Evolutionary conservation across 2,329 filamentous ascomycete species (phyloP), one percentile per base, ranked within the genome.

Genomic region (Colletotrichum chlorophyti): DNA sequence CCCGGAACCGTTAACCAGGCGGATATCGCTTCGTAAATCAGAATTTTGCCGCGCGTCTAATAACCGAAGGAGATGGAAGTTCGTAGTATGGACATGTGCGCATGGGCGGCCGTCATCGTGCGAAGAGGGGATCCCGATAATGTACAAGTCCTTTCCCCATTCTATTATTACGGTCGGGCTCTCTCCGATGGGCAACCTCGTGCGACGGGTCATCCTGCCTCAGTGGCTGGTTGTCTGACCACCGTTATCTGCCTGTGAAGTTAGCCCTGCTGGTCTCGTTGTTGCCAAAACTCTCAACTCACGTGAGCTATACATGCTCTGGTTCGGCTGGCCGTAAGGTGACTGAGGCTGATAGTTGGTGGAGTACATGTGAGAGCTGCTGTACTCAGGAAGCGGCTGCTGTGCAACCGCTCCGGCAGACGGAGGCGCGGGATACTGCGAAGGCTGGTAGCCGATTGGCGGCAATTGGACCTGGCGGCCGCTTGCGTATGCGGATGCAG

Each of bases 381-480:
- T 74, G 66, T 88, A 88, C 53, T 88, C 84, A 9, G 82, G 74
- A 4, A 87, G 71, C 12, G 74, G 73, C 65, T 83, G 81, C 63
- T 82, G 79, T 14, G 54, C 38, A 12, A 72, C 69, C 19, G 86
- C 82, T 21, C 76, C 77, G 2, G 76, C 77, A 12, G 80, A 77
- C 1, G 84, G 81, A 14, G 87, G 85, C n/a, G 84, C 81, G 35
- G 87, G 83, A 67, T 92, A 92, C 66, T 89, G 86, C 58, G 79
- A 70, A 26, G 85, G 79, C 68, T 89, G 85, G 67, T 92, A 93
- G 11, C 87, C 88, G 68, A 93, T 91, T 2, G 90, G 90, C 41
- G 90, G 90, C 26, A 93, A 78, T 68, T 91, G 90, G 54, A 85
- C 81, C 15, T 76, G 70, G 38, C 87, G 82, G 38, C 84, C 80